Evolutionary conservation across 371 early-diverging fungal species (phyloP).

Genomic region (Rhizopus sp.): DNA sequence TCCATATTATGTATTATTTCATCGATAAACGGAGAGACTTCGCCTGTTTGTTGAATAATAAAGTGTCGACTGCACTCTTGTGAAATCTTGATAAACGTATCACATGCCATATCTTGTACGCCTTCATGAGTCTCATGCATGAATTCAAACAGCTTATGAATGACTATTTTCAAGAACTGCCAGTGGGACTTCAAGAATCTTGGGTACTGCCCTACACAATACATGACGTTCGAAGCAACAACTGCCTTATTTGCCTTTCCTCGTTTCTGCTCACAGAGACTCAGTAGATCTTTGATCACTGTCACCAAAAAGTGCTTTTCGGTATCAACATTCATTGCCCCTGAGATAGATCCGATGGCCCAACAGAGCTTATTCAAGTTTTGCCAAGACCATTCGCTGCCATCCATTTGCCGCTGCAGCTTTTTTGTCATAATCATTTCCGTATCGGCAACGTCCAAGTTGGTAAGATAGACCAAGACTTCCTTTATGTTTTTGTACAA

Average conservation of each 20-base stretch:
- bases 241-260: conserved; percentile 99
- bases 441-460: conserved; percentile 91
- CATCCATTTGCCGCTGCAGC: conserved; percentile 91
- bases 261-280: conserved; percentile 92
- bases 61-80: conserved; percentile 97
- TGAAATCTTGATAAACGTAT: conserved; percentile 99
- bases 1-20: conserved; percentile 85
- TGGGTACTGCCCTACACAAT: conserved; percentile 99
- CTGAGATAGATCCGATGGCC: conserved; percentile 99
- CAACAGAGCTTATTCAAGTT: conserved; percentile 99
- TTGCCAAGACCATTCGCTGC: conserved; percentile 93
- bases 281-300: conserved; percentile 96
- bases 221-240: conserved; percentile 99
- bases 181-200: conserved; percentile 99
- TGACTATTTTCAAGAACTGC: conserved; percentile 99
- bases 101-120: conserved; percentile 99
- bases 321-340: conserved; percentile 94
- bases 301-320: conserved; percentile 98
- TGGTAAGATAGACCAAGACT: conserved; percentile 95
- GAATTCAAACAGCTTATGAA: conserved; percentile 99
- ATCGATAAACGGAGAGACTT: conserved; percentile 89
- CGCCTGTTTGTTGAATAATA: conserved; percentile 85
- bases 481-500: conserved; percentile 98
- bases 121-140: conserved; percentile 99
- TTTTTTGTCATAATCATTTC: conserved; percentile 95